Percentiles rank a stretch among this genome's conserved stretches.
These are phyloP conservation scores for Aspergillus pseudonomiae DNA, from an alignment of 2,329 filamentous ascomycete species.

Conservation along the genomic window DNA sequence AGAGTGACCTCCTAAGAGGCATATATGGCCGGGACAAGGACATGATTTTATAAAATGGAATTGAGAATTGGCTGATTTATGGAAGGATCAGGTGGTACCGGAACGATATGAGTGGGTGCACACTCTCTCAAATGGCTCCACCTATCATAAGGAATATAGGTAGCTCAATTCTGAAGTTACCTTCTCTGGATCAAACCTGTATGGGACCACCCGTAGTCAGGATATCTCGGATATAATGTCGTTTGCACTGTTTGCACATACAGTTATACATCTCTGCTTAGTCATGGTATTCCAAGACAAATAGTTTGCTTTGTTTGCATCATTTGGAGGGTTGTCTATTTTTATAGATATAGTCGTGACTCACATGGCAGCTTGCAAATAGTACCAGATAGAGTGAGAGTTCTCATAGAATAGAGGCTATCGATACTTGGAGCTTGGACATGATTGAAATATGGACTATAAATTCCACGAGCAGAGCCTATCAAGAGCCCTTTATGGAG, in stretches of 20 bases:
- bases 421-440: neutral
- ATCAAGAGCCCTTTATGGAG: conserved; percentile 4
- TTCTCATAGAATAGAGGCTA: no score
- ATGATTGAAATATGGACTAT: neutral
- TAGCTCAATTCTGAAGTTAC: neutral
- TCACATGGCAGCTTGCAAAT: neutral
- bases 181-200: conserved; percentile 6
- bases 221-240: neutral
- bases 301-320: conserved; percentile 10
- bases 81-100: conserved; percentile 20
- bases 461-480: conserved; percentile 1
- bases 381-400: neutral
- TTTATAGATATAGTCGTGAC: neutral
- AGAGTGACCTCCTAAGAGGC: conserved; percentile 38
- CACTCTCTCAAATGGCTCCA: conserved; percentile 13
- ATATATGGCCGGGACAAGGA: conserved; percentile 35
- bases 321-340: neutral
- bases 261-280: neutral
- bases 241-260: conserved; percentile 19
- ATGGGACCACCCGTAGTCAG: conserved; percentile 24
- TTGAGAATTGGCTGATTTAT: conserved; percentile 21
- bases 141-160: conserved; percentile 1
- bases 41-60: conserved; percentile 28
- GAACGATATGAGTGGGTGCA: conserved; percentile 2
- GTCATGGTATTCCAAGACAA: neutral